phyloP scores from a whole-genome alignment of 306 rosid species.

The Medicago ruthenica region DNA sequence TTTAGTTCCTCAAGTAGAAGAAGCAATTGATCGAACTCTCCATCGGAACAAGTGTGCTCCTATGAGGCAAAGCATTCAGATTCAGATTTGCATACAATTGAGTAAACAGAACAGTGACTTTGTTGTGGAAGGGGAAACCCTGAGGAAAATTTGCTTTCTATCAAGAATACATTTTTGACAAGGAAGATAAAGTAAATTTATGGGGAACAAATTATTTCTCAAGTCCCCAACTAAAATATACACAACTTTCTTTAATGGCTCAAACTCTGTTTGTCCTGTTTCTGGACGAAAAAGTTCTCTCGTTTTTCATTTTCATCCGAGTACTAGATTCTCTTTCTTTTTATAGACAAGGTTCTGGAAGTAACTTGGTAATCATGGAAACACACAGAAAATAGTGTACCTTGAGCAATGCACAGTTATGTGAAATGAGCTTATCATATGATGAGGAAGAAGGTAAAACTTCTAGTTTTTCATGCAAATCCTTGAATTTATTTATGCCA shows the following conservation, averaged over 20 bases:
- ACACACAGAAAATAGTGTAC: constrained; percentile 51
- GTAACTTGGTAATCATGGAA: constrained; percentile 17
- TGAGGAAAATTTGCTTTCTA: too few relatives aligned
- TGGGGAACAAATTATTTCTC: too few relatives aligned
- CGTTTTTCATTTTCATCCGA: constrained; percentile 17
- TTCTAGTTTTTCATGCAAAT: constrained; percentile 61
- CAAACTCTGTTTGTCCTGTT: neutral
- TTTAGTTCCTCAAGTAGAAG: constrained; percentile 62
- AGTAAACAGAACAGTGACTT: neutral
- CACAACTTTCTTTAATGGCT: too few relatives aligned
- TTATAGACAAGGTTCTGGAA: constrained; percentile 28
- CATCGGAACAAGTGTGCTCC: constrained; percentile 63
- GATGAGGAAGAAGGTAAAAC: constrained; percentile 70
- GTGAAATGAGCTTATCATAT: constrained; percentile 67
- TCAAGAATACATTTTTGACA: too few relatives aligned
- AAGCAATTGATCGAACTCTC: constrained; percentile 63
- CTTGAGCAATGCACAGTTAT: constrained; percentile 67
- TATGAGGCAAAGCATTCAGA: constrained; percentile 10
- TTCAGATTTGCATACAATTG: neutral
- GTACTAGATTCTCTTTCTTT: constrained; percentile 29
- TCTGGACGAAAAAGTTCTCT: constrained; percentile 6
- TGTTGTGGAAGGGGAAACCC: too few relatives aligned
- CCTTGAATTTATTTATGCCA: constrained; percentile 59
- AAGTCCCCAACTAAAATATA: too few relatives aligned
- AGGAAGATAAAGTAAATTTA: too few relatives aligned